Evolutionary conservation across 2,329 filamentous ascomycete species (phyloP).

Genomic region (Penicillium sp.): DNA sequence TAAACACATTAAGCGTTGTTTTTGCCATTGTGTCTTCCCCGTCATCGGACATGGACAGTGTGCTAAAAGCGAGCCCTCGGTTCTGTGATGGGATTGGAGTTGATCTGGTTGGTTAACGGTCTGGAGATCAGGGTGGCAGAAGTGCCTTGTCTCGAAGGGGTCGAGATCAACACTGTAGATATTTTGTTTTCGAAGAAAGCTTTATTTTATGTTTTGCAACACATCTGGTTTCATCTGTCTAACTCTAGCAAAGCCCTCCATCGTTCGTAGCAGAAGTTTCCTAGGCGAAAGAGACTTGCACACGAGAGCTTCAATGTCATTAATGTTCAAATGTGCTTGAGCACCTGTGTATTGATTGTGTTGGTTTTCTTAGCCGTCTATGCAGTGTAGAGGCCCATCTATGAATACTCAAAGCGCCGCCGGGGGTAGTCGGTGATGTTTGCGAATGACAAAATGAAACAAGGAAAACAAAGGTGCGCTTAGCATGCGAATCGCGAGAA

Average conservation of each 20-base stretch:
- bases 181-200: slow-evolving; percentile 29
- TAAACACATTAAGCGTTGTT: slow-evolving; percentile 36
- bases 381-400: slow-evolving; percentile 10
- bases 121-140: slow-evolving; percentile 3
- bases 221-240: slow-evolving; percentile 14
- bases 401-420: slow-evolving; percentile 18
- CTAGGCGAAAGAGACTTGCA: not conserved
- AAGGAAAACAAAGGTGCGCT: slow-evolving; percentile 5
- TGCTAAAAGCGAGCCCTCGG: slow-evolving; percentile 9
- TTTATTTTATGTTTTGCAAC: slow-evolving; percentile 28
- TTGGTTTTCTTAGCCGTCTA: slow-evolving; percentile 11
- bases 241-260: not conserved
- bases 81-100: slow-evolving; percentile 8
- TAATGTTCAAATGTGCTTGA: not conserved
- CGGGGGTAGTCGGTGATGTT: slow-evolving; percentile 18
- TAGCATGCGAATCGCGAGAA: slow-evolving; percentile 7
- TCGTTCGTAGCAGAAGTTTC: not conserved
- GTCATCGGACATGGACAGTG: slow-evolving; percentile 8
- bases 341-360: slow-evolving; percentile 2
- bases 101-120: slow-evolving; percentile 5
- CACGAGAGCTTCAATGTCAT: not conserved
- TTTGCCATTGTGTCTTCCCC: slow-evolving; percentile 4
- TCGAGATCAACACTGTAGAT: slow-evolving; percentile 32
- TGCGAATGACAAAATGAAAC: slow-evolving; percentile 7
- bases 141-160: slow-evolving; percentile 8